Evolutionary conservation across 441 rosid species (phyloP).

Genomic region (Euphorbia schlechtendalii): DNA sequence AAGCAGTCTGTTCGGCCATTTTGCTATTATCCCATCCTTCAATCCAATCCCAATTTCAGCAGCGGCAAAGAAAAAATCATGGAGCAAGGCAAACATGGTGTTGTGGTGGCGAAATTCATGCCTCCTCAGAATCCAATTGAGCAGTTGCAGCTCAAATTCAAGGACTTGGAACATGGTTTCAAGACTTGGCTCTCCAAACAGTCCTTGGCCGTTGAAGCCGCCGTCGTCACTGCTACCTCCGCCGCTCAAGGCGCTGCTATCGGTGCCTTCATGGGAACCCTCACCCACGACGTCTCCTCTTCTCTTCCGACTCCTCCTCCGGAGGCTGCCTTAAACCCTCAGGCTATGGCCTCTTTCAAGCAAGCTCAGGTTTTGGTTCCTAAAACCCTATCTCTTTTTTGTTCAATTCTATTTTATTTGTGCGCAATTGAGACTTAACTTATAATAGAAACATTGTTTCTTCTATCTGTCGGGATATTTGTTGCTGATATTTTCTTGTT

Average conservation of each 20-base stretch:
- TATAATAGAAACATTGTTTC: not conserved
- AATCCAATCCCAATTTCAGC: not conserved
- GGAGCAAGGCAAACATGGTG: slow-evolving; percentile 35
- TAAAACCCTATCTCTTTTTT: not conserved
- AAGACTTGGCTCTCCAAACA: slow-evolving; percentile 75
- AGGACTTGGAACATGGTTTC: slow-evolving; percentile 58
- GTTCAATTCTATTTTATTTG: not conserved
- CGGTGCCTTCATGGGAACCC: slow-evolving; percentile 74
- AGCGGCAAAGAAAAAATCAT: not conserved
- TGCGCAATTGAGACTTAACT: not conserved
- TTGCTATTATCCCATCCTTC: not conserved
- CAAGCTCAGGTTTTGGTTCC: slow-evolving; percentile 93
- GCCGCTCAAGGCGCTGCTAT: slow-evolving; percentile 79
- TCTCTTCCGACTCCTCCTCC: slow-evolving; percentile 44
- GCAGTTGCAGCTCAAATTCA: slow-evolving; percentile 45
- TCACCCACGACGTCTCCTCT: slow-evolving; percentile 56
- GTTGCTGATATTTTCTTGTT: not conserved
- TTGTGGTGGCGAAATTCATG: slow-evolving; percentile 27
- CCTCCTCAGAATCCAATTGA: slow-evolving; percentile 54
- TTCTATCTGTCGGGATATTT: not conserved
- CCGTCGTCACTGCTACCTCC: slow-evolving; percentile 65
- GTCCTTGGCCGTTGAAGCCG: slow-evolving; percentile 71
- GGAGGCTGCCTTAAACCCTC: slow-evolving; percentile 32
- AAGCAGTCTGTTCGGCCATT: not conserved
- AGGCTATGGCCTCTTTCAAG: slow-evolving; percentile 78